Evolutionary conservation across 2,329 filamentous ascomycete genomes (phyloP).

Genomic region (Boeremia lycopersici): DNA sequence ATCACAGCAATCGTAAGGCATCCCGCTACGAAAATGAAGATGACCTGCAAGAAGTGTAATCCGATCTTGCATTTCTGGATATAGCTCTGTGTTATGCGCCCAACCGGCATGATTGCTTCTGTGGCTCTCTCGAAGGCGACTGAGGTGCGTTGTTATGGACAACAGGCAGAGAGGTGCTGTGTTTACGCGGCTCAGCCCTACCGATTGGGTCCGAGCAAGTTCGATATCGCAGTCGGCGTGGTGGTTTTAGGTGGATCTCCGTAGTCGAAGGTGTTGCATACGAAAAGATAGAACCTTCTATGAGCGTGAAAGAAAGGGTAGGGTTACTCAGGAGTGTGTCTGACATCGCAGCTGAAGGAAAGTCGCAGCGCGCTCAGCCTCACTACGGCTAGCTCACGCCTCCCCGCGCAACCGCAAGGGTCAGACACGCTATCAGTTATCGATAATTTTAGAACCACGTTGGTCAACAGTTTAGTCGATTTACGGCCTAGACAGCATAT

Average conservation of each 20-base stretch:
- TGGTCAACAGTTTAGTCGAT: constrained; percentile 16
- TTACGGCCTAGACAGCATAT: constrained; percentile 7
- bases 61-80: constrained; percentile 62
- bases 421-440: constrained; percentile 4
- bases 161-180: constrained; percentile 8
- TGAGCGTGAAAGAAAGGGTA: not conserved
- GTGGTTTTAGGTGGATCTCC: not conserved
- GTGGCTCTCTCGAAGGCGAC: not conserved
- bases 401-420: constrained; percentile 16
- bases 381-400: constrained; percentile 15
- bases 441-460: constrained; percentile 22
- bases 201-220: not conserved
- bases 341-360: constrained; percentile 13
- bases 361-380: constrained; percentile 15
- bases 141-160: constrained; percentile 16
- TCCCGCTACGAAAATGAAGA: constrained; percentile 64
- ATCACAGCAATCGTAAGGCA: constrained; percentile 64
- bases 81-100: constrained; percentile 50
- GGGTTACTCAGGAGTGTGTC: constrained; percentile 8
- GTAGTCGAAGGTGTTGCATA: not conserved
- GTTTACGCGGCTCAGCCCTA: constrained; percentile 15
- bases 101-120: constrained; percentile 41
- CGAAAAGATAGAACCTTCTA: not conserved
- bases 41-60: constrained; percentile 59
- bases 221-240: constrained; percentile 2